phyloP scores from a whole-genome alignment of 768 basidiomycete species.

The Rubroboletus satanas region DNA sequence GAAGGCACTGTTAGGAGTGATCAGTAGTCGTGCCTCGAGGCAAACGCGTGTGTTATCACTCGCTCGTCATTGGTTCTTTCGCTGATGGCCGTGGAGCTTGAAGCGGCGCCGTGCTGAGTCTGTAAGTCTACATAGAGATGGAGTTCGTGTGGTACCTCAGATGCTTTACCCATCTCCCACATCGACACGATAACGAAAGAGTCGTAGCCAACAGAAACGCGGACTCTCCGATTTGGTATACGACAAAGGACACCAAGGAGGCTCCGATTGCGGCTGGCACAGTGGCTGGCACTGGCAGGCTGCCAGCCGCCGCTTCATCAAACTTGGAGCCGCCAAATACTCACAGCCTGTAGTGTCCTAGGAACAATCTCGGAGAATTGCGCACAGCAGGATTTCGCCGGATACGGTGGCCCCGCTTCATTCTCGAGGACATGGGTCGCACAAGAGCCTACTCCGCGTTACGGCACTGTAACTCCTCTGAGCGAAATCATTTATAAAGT shows the following conservation, averaged over 20 bases:
- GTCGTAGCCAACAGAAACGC: background rate
- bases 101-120: background rate
- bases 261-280: constrained; percentile 6
- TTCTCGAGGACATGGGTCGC: background rate
- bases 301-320: background rate
- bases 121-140: background rate
- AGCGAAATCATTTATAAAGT: too few species aligned
- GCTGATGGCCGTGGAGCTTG: constrained; percentile 12
- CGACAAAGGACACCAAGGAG: background rate
- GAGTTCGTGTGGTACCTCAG: too few species aligned
- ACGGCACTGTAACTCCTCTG: background rate
- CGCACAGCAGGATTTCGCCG: constrained; percentile 2
- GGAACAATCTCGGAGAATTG: background rate
- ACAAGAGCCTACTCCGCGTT: background rate
- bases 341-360: background rate
- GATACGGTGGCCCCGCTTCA: background rate
- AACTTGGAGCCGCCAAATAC: background rate
- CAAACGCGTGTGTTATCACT: constrained; percentile 15
- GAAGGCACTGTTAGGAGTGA: constrained; percentile 13
- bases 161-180: background rate
- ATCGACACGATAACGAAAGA: background rate
- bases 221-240: background rate
- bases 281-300: background rate
- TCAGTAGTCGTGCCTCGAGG: constrained; percentile 14
- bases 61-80: background rate